Percentiles rank a stretch among this genome's conserved stretches.
These are phyloP conservation scores for Candida ascalaphidarum DNA, from an alignment of 805 yeast species.

Conservation along the genomic window DNA sequence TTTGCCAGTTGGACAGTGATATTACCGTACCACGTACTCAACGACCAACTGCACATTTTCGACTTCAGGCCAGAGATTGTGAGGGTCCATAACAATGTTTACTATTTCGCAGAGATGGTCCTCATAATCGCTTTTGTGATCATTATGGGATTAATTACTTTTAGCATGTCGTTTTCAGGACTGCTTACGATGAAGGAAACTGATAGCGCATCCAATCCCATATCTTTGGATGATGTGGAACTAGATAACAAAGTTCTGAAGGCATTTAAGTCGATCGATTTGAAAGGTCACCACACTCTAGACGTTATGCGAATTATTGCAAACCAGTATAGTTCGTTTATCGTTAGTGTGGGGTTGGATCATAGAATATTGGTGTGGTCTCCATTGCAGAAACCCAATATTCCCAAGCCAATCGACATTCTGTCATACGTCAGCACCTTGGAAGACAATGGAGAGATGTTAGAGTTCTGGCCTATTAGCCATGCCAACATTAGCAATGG, in stretches of 20 bases:
- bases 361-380: constrained; percentile 70
- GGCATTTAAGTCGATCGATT: constrained; percentile 22
- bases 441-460: constrained; percentile 20
- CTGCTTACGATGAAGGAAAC: constrained; percentile 1
- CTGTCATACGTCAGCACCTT: constrained; percentile 35
- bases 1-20: constrained; percentile 13
- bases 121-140: no score
- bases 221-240: constrained; percentile 1
- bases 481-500: constrained; percentile 48
- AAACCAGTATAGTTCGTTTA: constrained; percentile 50
- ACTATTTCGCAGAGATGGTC: no score
- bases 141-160: no score
- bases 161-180: constrained; percentile 17
- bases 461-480: constrained; percentile 53
- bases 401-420: constrained; percentile 14
- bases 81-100: constrained; percentile 36
- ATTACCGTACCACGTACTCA: constrained; percentile 9
- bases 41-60: constrained; percentile 3
- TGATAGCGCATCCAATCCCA: constrained; percentile 1
- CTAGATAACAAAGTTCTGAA: constrained; percentile 8
- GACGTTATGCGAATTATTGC: constrained; percentile 59
- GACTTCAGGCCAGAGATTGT: constrained; percentile 6
- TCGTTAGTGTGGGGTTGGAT: constrained; percentile 67
- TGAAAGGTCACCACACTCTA: constrained; percentile 35
- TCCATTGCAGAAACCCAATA: constrained; percentile 33